Base-by-base conservation (phyloP, 2,329 filamentous ascomycete species). In the Aureobasidium vineae region DNA sequence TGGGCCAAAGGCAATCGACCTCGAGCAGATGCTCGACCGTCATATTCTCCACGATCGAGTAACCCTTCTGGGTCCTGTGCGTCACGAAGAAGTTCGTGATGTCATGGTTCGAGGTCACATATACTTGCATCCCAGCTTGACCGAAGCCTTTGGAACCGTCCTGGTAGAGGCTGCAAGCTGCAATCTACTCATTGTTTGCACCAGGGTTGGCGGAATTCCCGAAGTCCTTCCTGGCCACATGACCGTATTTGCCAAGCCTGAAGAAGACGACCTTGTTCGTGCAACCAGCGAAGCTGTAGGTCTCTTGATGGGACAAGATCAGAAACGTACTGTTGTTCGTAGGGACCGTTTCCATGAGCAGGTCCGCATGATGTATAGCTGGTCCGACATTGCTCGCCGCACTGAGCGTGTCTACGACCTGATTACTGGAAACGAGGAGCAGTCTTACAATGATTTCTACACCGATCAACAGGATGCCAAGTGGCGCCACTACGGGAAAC, bases 101-200 rank as follows among this genome's bases (percentile, higher is more conserved):
- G 93, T 99, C 69, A 99, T 99, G 95, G 89, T 97, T 21, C 87
- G 91, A 65, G 95, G 95, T 0, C 93, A 99, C 75, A 96, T 99
- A 70, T 98, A 98, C 75, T 86, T 99, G 1, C 93, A 98, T 74
- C 95, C 95, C 0, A 96, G 90, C 66, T 83, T 99, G 56, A 99
- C 95, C 0, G 95, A 99, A 77, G 95, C 95, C 0, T 99, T 99
- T 73, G 95, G 95, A 26, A 99, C 95, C 0, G 95, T 99, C 69
- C 94, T 99, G 66, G 96, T 99, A 36, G 95, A 99, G 78, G 95
- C 95, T 7, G 95, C 95, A 36, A 95, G 90, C 70, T 99, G 95
- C 74, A 96, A 96, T 0, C 81, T 99, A 1, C 98, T 98, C 74
- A 92, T 99, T 4, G 96, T 99, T 1, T 97, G 92, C 74, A 99